Base-by-base conservation (phyloP, 768 basidiomycete genomes). In the Pulveroboletus ravenelii region DNA sequence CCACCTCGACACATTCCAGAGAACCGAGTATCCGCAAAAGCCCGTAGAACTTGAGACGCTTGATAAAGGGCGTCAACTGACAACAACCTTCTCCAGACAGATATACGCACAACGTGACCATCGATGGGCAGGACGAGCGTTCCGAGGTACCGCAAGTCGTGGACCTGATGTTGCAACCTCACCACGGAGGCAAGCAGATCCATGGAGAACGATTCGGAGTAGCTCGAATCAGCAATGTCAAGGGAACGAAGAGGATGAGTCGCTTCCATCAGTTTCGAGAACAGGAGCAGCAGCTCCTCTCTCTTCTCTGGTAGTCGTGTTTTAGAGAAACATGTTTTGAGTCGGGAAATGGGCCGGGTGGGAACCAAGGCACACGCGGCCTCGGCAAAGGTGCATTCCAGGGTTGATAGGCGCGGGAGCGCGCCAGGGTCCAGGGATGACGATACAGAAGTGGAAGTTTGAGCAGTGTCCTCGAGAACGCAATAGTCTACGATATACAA, bases 321-420 rank as follows among this genome's bases (percentile, higher is more conserved):
- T 45, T 72, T 71, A 20, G 84, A 84, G 63, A 86, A 82, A 59
- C 84, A 85, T 6, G 84, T 84, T 65, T 86, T 86, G 50, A 87
- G 72, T 47, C 76, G 78, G 2, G 78, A 74, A 36, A 87, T 65
- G 7, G 84, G 83, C 3, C 84, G 74, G 10, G 72, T 72, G 1
- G 84, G 82, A 18, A 79, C 74, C 10, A 86, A 65, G 14, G 73
- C 73, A 43, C 72, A 71, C 4, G 79, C 84, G 1, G 83, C 85
- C 64, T 83, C 83, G 15, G 78, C 68, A 63, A 85, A 85, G 2
- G 84, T 84, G 64, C 85, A 86, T 65, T 85, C 82, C 37, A 87
- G 63, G 23, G 69, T 75, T 6, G 77, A 70, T 20, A 86, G 68
- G 41, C 69, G 67, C 32, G 80, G 78, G 23, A 86, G 72, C 32